These are phyloP conservation scores for Nothophaeocryptopus gaeumannii DNA, from an alignment of 2,329 filamentous ascomycete species.

Conservation along the genomic window DNA sequence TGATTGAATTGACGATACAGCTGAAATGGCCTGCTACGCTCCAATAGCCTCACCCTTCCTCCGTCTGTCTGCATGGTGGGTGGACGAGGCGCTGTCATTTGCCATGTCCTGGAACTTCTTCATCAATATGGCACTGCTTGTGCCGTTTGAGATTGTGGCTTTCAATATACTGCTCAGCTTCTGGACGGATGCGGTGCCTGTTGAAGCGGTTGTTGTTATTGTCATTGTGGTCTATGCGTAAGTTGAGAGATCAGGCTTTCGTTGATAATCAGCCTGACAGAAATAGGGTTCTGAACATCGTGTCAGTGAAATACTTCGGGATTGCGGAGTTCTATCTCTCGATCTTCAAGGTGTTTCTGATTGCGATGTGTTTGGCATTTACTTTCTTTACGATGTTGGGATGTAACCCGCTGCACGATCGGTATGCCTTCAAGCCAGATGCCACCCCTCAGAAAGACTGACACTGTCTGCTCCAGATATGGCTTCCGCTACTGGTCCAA, in stretches of 20 bases:
- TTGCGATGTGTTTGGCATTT: constrained; percentile 67
- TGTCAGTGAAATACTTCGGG: constrained; percentile 71
- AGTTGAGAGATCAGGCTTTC: neutral
- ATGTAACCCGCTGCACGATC: constrained; percentile 68
- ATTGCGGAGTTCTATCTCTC: constrained; percentile 68
- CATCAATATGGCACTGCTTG: constrained; percentile 48
- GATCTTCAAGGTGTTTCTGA: constrained; percentile 63
- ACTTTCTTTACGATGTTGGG: constrained; percentile 78
- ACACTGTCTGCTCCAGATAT: neutral
- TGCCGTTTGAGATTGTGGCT: constrained; percentile 50
- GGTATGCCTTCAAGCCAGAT: constrained; percentile 70
- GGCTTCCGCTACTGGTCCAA: constrained; percentile 24
- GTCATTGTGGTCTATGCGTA: constrained; percentile 53
- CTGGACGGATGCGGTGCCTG: constrained; percentile 42
- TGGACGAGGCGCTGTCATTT: constrained; percentile 70
- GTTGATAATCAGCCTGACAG: neutral
- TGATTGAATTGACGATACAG: neutral
- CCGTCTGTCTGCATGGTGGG: constrained; percentile 69
- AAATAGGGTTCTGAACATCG: constrained; percentile 57
- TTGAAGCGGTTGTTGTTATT: constrained; percentile 60
- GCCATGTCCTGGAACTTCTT: constrained; percentile 31
- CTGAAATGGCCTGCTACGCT: constrained; percentile 70
- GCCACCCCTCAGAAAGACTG: constrained; percentile 28
- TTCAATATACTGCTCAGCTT: constrained; percentile 39
- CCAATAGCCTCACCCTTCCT: constrained; percentile 76